Evolutionary conservation across 331 rosid species (phyloP).

Genomic region (Phaseolus coccineus): DNA sequence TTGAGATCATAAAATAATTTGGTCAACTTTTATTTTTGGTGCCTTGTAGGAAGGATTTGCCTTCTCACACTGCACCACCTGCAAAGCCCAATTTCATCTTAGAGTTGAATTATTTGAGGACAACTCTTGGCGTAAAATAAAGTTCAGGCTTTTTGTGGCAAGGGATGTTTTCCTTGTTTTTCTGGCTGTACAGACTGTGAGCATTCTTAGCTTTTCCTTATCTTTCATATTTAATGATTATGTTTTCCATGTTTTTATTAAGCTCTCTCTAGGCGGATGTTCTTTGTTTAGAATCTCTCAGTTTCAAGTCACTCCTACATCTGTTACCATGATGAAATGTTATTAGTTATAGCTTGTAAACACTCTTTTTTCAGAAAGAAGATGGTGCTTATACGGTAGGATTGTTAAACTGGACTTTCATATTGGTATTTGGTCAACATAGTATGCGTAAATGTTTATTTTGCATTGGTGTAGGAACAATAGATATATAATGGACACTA

Average conservation of each 20-base stretch:
- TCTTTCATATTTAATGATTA: constrained; percentile 3
- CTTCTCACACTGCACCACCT: constrained; percentile 97
- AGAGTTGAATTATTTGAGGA: constrained; percentile 82
- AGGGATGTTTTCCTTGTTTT: constrained; percentile 98
- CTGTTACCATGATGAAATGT: constrained; percentile 23
- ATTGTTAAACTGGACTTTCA: constrained; percentile 17
- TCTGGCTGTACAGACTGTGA: constrained; percentile 94
- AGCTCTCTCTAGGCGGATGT: constrained; percentile 1
- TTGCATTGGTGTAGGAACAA: not conserved
- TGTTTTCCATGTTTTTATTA: constrained; percentile 25
- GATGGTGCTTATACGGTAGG: not conserved
- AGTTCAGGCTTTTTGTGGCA: constrained; percentile 91
- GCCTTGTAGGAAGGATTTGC: constrained; percentile 92
- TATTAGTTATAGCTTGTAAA: not conserved
- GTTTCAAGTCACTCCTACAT: constrained; percentile 13
- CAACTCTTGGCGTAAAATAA: constrained; percentile 84
- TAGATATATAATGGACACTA: constrained; percentile 10
- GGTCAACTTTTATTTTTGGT: constrained; percentile 17
- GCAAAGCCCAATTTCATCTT: constrained; percentile 98
- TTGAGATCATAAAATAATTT: constrained; percentile 37
- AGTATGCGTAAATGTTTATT: not conserved
- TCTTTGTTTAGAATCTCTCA: constrained; percentile 29
- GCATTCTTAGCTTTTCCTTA: constrained; percentile 44
- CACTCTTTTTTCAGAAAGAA: constrained; percentile 12
- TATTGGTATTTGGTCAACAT: not conserved